phyloP scores from a whole-genome alignment of 208 protist genomes.

The Leishmania tarentolae region DNA sequence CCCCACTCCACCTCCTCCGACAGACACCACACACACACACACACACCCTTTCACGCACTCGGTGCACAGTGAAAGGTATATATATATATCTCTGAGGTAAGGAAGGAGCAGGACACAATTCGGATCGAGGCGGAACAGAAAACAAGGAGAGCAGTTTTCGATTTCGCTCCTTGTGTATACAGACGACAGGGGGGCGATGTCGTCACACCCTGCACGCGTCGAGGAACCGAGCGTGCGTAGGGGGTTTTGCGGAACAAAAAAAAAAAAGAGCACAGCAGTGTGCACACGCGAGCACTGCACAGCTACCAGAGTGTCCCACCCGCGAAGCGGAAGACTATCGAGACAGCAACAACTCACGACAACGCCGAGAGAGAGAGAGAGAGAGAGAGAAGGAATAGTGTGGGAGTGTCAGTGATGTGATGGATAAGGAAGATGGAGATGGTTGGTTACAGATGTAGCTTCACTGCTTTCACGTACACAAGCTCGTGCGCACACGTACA shows the following conservation, averaged over 20 bases:
- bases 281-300: background rate
- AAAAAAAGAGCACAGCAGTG: background rate
- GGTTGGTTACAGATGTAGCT: background rate
- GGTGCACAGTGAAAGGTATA: background rate
- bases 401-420: background rate
- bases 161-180: no score
- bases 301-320: background rate
- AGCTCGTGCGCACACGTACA: background rate
- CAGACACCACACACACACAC: no score
- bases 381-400: background rate
- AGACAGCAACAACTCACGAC: no score
- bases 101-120: background rate
- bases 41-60: no score
- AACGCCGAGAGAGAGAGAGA: background rate
- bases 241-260: background rate
- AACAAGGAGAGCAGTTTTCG: background rate
- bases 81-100: background rate
- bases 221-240: background rate
- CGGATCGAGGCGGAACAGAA: slow-evolving; percentile 6
- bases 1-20: background rate
- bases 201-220: background rate
- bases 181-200: background rate
- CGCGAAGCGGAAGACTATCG: background rate
- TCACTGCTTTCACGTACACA: background rate
- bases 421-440: background rate